These are phyloP conservation scores for Porcisia deanei DNA, from an alignment of 208 protist species.

Conservation along the genomic window DNA sequence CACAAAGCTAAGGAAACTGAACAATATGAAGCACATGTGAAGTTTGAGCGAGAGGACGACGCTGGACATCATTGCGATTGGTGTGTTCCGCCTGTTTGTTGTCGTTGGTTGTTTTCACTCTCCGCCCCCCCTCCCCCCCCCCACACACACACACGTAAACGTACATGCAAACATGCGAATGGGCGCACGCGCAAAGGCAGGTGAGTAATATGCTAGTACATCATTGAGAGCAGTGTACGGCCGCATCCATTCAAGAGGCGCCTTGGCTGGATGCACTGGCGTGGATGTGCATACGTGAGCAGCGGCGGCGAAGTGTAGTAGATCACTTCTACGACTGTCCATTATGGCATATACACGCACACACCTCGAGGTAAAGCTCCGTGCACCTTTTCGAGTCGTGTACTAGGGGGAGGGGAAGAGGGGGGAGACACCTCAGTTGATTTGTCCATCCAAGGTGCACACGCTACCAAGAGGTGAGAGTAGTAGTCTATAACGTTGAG, in stretches of 20 bases:
- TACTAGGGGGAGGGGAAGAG: neutral
- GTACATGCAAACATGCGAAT: neutral
- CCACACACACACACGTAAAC: neutral
- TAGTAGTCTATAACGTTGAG: neutral
- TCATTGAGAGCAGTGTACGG: neutral
- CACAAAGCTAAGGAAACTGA: neutral
- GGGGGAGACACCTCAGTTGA: neutral
- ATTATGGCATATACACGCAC: neutral
- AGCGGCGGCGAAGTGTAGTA: neutral
- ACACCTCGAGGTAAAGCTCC: neutral
- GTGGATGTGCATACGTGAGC: neutral
- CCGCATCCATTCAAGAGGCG: neutral
- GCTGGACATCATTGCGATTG: too few relatives aligned
- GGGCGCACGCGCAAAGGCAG: neutral
- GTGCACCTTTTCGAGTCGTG: neutral
- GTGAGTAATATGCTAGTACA: neutral
- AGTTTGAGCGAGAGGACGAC: neutral
- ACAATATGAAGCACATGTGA: neutral
- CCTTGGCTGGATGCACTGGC: neutral
- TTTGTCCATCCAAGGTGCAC: neutral
- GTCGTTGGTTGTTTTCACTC: neutral
- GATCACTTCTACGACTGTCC: neutral
- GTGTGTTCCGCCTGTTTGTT: neutral
- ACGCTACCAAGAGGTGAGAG: neutral
- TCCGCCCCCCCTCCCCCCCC: neutral